Conservation (phyloP, 768 basidiomycete genomes). For the Collybia sp. region DNA sequence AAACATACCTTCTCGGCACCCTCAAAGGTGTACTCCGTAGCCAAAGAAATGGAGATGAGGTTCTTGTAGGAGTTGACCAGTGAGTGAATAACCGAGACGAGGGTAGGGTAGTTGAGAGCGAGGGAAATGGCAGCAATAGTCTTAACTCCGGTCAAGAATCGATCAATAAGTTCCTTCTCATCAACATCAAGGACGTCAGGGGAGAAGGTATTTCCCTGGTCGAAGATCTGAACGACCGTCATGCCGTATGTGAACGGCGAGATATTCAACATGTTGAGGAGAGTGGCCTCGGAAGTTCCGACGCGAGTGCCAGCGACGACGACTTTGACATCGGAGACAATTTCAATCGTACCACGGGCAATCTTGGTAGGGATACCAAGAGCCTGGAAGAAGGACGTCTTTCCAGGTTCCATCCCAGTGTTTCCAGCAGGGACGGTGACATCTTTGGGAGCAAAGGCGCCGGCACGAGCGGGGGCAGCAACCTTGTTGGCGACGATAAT, state of each 20-base stretch:
- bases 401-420: constrained; percentile 99
- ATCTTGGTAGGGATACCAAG: constrained; percentile 99
- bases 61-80: constrained; percentile 99
- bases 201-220: constrained; percentile 88
- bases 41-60: constrained; percentile 81
- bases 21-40: constrained; percentile 93
- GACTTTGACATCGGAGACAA: constrained; percentile 95
- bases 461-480: constrained; percentile 96
- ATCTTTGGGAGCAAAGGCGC: constrained; percentile 90
- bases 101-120: constrained; percentile 92
- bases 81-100: constrained; percentile 91
- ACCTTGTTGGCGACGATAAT: constrained; percentile 96
- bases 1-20: constrained; percentile 81
- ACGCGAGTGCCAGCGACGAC: constrained; percentile 90
- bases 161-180: constrained; percentile 85
- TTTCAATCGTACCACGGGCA: constrained; percentile 99
- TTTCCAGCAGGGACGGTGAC: constrained; percentile 92
- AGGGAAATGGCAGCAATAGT: constrained; percentile 95
- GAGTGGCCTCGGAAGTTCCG: constrained; percentile 94
- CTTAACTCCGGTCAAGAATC: constrained; percentile 92
- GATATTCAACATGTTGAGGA: constrained; percentile 99
- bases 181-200: constrained; percentile 90
- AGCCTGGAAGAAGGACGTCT: constrained; percentile 99
- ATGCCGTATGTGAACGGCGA: constrained; percentile 99
- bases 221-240: constrained; percentile 96